Evolutionary conservation across 2,329 filamentous ascomycete genomes (phyloP), one percentile per base, ranked within the genome.

Genomic region (Dactylonectria estremocensis): DNA sequence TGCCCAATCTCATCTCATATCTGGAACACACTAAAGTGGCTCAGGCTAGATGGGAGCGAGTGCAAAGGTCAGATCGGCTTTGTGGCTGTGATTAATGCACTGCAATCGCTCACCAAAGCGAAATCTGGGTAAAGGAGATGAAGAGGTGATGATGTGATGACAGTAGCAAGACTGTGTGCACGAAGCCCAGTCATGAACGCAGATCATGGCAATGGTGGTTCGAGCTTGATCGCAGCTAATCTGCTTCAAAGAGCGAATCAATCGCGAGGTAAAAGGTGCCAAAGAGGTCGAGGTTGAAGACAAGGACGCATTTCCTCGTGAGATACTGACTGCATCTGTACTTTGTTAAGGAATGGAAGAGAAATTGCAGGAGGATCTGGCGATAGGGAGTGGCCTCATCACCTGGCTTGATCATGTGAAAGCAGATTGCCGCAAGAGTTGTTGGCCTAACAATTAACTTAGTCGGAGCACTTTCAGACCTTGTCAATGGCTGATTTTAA

Each of bases 31-130:
- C 75, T 90, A 84, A 69, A 92, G 90, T 57, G 98, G 92, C 65
- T 94, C 94, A 1, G 96, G 95, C 2, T 94, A 96, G 61, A 98
- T 90, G 43, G 91, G 89, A 2, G 95, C 95, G 64, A 94, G 97
- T 66, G 93, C 97, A 4, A 28, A 28, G 24, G 24, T 28, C 24
- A 43, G 40, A 14, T 8, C n/a, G 40, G 8, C 6, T n/a, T 43
- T 14, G 4, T 43, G 16, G 14, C 14, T 6, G 2, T n/a, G n/a
- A 18, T 28, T 7, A 7, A 43, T 14, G 8, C 8, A n/a, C 14
- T n/a, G 14, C 3, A 43, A 14, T 7, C 16, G 40, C 8, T 43
- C n/a, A 14, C 40, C 14, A 40, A 7, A n/a, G n/a, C 40, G 40
- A 43, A n/a, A 8, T 8, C n/a, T 43, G 40, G 40, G 40, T n/a